These are phyloP conservation scores for Pleoardoris graminearum DNA, from an alignment of 2,329 filamentous ascomycete genomes.

Conservation along the genomic window DNA sequence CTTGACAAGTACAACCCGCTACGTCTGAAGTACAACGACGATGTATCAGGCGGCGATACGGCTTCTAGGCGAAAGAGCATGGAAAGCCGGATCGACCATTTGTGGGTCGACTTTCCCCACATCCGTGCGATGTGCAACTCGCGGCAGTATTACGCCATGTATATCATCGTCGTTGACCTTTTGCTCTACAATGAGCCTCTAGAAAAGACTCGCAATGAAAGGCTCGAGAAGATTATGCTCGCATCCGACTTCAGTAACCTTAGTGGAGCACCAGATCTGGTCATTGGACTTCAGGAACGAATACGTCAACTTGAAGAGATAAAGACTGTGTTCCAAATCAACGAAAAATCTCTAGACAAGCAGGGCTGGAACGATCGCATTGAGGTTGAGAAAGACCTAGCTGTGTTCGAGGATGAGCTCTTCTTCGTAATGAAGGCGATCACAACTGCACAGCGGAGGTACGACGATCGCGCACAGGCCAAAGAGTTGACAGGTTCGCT, in stretches of 20 bases:
- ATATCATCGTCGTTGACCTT: slow-evolving; percentile 95
- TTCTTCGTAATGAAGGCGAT: slow-evolving; percentile 99
- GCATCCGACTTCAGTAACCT: slow-evolving; percentile 98
- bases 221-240: slow-evolving; percentile 97
- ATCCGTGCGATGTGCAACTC: slow-evolving; percentile 96
- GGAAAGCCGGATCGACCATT: slow-evolving; percentile 87
- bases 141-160: slow-evolving; percentile 94
- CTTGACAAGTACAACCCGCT: slow-evolving; percentile 99
- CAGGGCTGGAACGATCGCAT: slow-evolving; percentile 91
- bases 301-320: slow-evolving; percentile 95
- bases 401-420: slow-evolving; percentile 89
- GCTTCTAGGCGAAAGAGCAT: slow-evolving; percentile 55
- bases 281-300: slow-evolving; percentile 85
- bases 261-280: slow-evolving; percentile 89
- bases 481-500: slow-evolving; percentile 77
- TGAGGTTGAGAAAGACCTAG: slow-evolving; percentile 84
- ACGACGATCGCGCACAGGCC: slow-evolving; percentile 64
- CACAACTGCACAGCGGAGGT: slow-evolving; percentile 89
- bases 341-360: slow-evolving; percentile 82
- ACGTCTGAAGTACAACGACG: slow-evolving; percentile 94
- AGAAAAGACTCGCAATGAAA: slow-evolving; percentile 95
- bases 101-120: slow-evolving; percentile 96
- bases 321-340: slow-evolving; percentile 92
- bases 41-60: slow-evolving; percentile 70
- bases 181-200: slow-evolving; percentile 94